A percentile compares a stretch with the other conserved stretches of the same genome.
These are phyloP conservation scores for Maudiozyma saulgeensis DNA, from an alignment of 805 yeast genomes.

Conservation along the genomic window DNA sequence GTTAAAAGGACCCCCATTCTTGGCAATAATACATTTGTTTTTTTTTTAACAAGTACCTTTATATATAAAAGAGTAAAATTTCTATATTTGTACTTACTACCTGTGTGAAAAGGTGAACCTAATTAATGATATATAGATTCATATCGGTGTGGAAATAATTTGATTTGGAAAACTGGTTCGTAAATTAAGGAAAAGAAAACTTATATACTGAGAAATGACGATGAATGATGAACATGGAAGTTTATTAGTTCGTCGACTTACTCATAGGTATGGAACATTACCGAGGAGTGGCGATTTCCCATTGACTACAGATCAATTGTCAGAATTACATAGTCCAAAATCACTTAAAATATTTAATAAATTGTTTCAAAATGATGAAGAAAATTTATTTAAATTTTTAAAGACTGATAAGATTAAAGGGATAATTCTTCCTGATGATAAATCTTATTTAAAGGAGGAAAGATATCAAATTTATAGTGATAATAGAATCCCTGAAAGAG, in stretches of 20 bases:
- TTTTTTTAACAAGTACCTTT: too few relatives aligned
- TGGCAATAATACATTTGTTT: too few relatives aligned
- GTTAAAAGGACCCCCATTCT: too few relatives aligned
- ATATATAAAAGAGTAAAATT: too few relatives aligned
- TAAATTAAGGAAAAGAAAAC: too few relatives aligned
- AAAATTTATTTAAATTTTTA: constrained; percentile 14
- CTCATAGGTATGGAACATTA: not conserved
- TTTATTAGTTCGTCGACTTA: not conserved
- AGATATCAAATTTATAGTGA: constrained; percentile 44
- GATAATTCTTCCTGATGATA: constrained; percentile 7
- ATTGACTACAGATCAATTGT: constrained; percentile 10
- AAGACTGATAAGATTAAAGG: constrained; percentile 19
- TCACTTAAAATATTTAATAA: constrained; percentile 18
- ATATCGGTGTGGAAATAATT: too few relatives aligned
- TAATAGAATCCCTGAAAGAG: constrained; percentile 62
- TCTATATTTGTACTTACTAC: too few relatives aligned
- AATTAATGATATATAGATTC: too few relatives aligned
- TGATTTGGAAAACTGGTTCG: too few relatives aligned
- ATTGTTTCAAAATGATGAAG: constrained; percentile 16
- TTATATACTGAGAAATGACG: not conserved
- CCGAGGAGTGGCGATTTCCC: not conserved
- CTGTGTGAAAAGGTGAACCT: too few relatives aligned
- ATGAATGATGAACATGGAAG: not conserved
- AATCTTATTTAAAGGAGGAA: constrained; percentile 4
- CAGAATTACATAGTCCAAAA: constrained; percentile 27